These are phyloP conservation scores for Podospora pseudopauciseta DNA, from an alignment of 495 filamentous ascomycete genomes.

Conservation along the genomic window DNA sequence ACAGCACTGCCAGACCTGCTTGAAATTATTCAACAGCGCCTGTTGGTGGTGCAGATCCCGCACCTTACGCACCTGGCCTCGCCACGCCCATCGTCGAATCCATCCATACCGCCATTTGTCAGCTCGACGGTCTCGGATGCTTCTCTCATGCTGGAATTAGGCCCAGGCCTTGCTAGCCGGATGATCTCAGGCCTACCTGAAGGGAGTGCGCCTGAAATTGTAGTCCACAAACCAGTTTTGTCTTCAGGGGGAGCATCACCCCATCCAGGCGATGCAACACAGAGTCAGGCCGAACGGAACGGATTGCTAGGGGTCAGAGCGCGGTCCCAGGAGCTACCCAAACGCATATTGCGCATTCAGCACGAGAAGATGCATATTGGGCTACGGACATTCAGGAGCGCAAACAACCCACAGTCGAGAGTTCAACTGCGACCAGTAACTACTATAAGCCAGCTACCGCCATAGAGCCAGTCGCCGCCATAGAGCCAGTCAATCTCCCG, in stretches of 20 bases:
- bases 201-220: too few relatives aligned
- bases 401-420: not conserved
- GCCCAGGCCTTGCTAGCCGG: too few relatives aligned
- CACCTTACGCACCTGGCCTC: not conserved
- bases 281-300: not conserved
- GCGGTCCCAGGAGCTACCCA: not conserved
- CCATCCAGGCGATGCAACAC: too few relatives aligned
- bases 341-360: not conserved
- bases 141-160: not conserved
- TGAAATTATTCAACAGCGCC: not conserved
- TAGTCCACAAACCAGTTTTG: too few relatives aligned
- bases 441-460: not conserved
- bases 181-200: not conserved
- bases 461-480: not conserved
- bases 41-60: not conserved
- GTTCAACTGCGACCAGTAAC: not conserved
- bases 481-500: not conserved
- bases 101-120: not conserved
- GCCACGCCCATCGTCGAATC: not conserved
- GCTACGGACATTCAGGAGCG: not conserved
- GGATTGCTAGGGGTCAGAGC: not conserved
- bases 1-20: conserved; percentile 7
- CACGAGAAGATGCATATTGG: not conserved
- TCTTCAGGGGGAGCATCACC: too few relatives aligned
- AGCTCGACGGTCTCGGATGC: not conserved